Percentiles rank a stretch among this genome's conserved stretches.
Evolutionary conservation across 108 stramenopile species (phyloP).

Genomic region (Aureococcus anophagefferens): DNA sequence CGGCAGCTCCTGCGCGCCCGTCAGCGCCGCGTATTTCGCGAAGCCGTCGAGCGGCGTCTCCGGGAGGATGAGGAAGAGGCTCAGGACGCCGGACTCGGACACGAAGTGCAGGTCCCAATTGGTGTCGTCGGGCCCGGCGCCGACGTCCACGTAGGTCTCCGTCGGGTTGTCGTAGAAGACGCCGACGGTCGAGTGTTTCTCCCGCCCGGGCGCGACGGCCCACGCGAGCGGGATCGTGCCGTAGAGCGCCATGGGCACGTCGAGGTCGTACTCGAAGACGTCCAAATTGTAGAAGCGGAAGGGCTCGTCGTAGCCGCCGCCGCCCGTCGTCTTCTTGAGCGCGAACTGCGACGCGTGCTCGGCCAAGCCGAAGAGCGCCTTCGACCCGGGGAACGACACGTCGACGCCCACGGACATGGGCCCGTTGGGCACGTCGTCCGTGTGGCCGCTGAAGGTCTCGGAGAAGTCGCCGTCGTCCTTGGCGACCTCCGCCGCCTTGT

Average conservation of each 20-base stretch:
- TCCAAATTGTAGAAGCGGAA: constrained; percentile 98
- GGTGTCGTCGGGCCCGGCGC: constrained; percentile 31
- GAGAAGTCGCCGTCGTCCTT: constrained; percentile 66
- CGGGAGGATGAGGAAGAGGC: constrained; percentile 33
- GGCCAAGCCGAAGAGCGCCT: constrained; percentile 83
- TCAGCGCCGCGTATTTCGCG: constrained; percentile 76
- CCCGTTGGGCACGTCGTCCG: constrained; percentile 78
- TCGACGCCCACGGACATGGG: constrained; percentile 92
- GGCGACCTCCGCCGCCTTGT: constrained; percentile 12
- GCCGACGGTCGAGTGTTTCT: constrained; percentile 56
- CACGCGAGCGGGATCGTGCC: constrained; percentile 83
- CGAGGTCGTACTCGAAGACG: constrained; percentile 98
- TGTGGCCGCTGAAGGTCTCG: constrained; percentile 78
- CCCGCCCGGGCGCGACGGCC: constrained; percentile 13
- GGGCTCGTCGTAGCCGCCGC: constrained; percentile 68
- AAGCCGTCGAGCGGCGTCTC: constrained; percentile 37
- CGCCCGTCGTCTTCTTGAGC: constrained; percentile 66
- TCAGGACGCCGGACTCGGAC: constrained; percentile 52
- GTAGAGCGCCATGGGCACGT: constrained; percentile 95
- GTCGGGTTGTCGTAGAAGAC: constrained; percentile 97
- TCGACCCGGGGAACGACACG: constrained; percentile 68
- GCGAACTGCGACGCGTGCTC: constrained; percentile 86
- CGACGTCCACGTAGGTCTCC: constrained; percentile 94
- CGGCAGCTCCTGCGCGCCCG: constrained; percentile 71
- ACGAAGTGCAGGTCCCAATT: constrained; percentile 50